Base-by-base conservation (phyloP, 73 alveolate genomes). In the Effrenium voratum region DNA sequence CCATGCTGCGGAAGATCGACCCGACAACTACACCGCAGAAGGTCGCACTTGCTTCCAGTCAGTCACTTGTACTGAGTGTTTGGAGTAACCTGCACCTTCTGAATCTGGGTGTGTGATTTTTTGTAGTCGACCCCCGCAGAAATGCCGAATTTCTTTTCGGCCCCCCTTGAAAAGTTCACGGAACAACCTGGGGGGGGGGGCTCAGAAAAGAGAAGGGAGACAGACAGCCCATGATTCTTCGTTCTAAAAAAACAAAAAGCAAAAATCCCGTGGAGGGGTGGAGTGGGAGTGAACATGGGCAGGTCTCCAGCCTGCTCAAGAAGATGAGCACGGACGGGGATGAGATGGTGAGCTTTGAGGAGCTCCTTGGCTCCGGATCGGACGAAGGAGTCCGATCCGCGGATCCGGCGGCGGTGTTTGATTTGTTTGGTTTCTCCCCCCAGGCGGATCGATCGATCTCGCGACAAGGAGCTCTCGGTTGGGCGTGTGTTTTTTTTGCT, bases 271-370 rank as follows among this genome's bases (percentile, higher is more conserved):
- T 19, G 19, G 8, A 12, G 63, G 63, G 63, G 63, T 8, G 63
- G 63, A 52, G 19, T 52, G 63, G 63, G 26, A 52, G 63, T 52
- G 8, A 19, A 52, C 63, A 12, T 52, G 63, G 63, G 26, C 63
- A 90, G 97, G 88, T 90, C 49, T 46, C 97, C 13, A 10, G 32
- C n/a, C 59, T 90, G 41, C 73, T 90, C 40, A 90, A 90, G 59
- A 45, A 90, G 87, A 90, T 90, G 86, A 90, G 97, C 57, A 43
- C 47, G n/a, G 97, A 68, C 30, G 97, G 97, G 19, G 87, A 68
- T 41, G 97, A 90, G 32, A 59, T 45, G 38, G 97, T 90, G 57
- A 68, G 75, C 55, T 90, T 90, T 34, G 97, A 90, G 36, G 97
- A 90, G 97, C 43, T 1, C 28, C 95, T 87, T 41, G 84, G 85